Base-by-base conservation (phyloP, 495 filamentous ascomycete species). In the Neurospora sublineolata region DNA sequence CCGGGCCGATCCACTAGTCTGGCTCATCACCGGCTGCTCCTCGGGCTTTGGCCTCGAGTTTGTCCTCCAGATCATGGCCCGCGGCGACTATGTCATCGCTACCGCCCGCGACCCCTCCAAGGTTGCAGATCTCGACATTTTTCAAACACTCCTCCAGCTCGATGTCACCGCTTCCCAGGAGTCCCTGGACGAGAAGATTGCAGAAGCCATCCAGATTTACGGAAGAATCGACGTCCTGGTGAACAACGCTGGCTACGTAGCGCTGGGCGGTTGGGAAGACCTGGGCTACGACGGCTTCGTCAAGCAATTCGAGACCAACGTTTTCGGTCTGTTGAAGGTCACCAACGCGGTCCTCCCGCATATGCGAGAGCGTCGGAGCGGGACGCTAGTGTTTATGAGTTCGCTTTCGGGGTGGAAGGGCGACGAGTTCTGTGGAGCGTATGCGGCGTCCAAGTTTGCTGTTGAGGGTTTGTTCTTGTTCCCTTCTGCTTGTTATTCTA, bases 61-160 rank as follows among this genome's bases (percentile, higher is more conserved):
- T 42, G 79, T 81, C 8, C 75, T 60, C 16, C 73, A 81, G 9
- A 80, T 85, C 39, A 79, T 84, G n/a, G 75, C 80, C 9, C 80
- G 83, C 27, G 88, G 87, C 0, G 86, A 89, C 76, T 79, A 79
- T 37, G 86, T 88, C 23, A 86, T 90, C 69, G 87, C 87, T 6
- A 85, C 85, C 1, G 85, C 84, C 27, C 86, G 88, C 30, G 79
- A 78, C 68, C 75, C 78, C 23, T 40, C 71, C 4, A 74, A 81
- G 0, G 71, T 79, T 20, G 75, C 79, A 10, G 2, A 11, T 46
- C 42, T 20, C n/a, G 2, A 0, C 8, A 3, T 3, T 27, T 2
- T 58, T 14, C n/a, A n/a, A n/a, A n/a, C 20, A 2, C 76, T 81
- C 20, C 75, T 85, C 58, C 79, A 81, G 42, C 80, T 88, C 52